Evolutionary conservation across 371 early-diverging fungal species (phyloP).

Genomic region (Gilbertella persicaria): DNA sequence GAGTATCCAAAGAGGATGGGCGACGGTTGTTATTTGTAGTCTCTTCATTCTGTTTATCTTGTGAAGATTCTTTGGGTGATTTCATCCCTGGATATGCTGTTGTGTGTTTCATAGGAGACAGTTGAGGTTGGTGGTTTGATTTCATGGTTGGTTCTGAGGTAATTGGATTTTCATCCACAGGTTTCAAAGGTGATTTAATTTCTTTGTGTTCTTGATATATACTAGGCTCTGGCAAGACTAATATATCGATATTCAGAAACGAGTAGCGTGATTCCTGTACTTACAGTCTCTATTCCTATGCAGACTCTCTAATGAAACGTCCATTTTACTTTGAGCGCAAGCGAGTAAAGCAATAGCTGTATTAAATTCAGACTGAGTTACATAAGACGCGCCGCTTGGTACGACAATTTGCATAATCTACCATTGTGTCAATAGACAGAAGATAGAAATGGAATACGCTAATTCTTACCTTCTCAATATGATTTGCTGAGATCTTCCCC

Average conservation of each 20-base stretch:
- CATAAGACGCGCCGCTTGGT: conserved; percentile 48
- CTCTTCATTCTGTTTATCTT: neutral
- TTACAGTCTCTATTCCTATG: conserved; percentile 34
- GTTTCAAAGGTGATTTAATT: conserved; percentile 4
- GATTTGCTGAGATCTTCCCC: conserved; percentile 45
- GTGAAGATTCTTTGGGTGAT: neutral
- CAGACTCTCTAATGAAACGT: conserved; percentile 29
- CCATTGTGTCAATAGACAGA: neutral
- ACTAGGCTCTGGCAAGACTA: conserved; percentile 33
- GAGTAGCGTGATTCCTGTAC: too few species aligned
- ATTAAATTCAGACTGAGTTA: conserved; percentile 67
- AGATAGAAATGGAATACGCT: neutral
- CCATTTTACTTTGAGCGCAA: conserved; percentile 73
- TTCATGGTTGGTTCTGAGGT: conserved; percentile 8
- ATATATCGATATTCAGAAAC: too few species aligned
- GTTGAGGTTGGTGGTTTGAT: conserved; percentile 1
- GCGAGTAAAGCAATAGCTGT: conserved; percentile 66
- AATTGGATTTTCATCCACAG: conserved; percentile 1
- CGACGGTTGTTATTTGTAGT: neutral
- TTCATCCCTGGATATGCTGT: conserved; percentile 23
- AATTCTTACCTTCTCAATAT: conserved; percentile 45
- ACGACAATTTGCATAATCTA: conserved; percentile 50
- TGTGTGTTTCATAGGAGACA: neutral
- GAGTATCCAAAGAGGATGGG: conserved; percentile 15
- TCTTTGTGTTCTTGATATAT: conserved; percentile 5